A percentile compares a stretch with the other conserved stretches of the same genome.
Evolutionary conservation across 2,329 filamentous ascomycete species (phyloP).

Genomic region (Neofusicoccum kwambonambiense): DNA sequence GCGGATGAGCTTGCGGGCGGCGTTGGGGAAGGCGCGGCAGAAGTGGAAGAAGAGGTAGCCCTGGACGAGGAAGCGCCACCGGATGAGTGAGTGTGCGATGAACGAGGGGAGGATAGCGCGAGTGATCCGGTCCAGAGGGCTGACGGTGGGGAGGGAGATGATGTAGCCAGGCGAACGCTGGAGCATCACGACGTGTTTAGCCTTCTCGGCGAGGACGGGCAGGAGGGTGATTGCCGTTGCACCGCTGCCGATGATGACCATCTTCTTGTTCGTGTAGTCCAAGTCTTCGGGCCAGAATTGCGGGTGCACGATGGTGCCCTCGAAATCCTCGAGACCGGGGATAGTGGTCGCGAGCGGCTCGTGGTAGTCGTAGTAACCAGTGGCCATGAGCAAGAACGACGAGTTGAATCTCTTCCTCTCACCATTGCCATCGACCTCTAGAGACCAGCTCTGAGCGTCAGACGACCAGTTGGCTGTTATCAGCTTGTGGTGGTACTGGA

Average conservation of each 20-base stretch:
- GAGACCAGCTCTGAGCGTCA: constrained; percentile 48
- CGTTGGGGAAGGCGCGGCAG: constrained; percentile 54
- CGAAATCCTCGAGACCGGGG: constrained; percentile 66
- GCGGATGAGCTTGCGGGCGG: constrained; percentile 51
- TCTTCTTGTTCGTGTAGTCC: constrained; percentile 64
- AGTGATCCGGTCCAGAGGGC: constrained; percentile 38
- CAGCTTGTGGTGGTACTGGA: constrained; percentile 45
- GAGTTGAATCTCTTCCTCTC: constrained; percentile 36
- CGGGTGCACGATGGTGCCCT: constrained; percentile 63
- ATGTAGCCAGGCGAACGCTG: constrained; percentile 76
- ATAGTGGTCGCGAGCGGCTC: constrained; percentile 58
- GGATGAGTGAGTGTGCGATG: constrained; percentile 48
- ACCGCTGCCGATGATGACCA: constrained; percentile 73
- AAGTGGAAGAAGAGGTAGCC: constrained; percentile 51
- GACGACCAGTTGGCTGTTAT: constrained; percentile 45
- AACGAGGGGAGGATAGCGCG: constrained; percentile 48
- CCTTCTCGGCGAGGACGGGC: constrained; percentile 64
- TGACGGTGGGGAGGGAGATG: constrained; percentile 51
- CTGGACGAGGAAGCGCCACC: constrained; percentile 52
- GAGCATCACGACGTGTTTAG: constrained; percentile 69
- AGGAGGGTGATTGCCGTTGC: constrained; percentile 78
- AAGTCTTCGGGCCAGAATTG: constrained; percentile 74
- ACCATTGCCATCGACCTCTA: constrained; percentile 40
- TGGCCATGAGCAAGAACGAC: constrained; percentile 59
- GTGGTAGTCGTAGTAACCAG: constrained; percentile 74